Evolutionary conservation across 208 protist genomes (phyloP).

Genomic region (Vickermania ingenoplastis): DNA sequence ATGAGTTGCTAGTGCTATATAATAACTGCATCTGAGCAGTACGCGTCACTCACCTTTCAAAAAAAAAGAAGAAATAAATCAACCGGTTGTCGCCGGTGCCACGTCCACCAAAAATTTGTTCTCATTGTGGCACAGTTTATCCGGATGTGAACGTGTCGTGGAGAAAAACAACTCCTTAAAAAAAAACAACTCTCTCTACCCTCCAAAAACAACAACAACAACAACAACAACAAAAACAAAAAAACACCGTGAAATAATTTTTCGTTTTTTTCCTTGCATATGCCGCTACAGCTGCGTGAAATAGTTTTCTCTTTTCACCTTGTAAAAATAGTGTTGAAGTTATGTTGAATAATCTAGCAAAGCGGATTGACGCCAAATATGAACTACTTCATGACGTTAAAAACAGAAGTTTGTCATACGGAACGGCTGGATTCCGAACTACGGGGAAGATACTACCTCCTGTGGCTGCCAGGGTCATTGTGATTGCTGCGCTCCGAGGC

Average conservation of each 20-base stretch:
- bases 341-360: conserved; percentile 9
- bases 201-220: too few relatives aligned
- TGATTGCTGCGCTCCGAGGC: conserved; percentile 46
- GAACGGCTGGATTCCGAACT: conserved; percentile 75
- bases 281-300: conserved; percentile 2
- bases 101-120: too few relatives aligned
- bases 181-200: too few relatives aligned
- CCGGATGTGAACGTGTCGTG: too few relatives aligned
- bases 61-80: too few relatives aligned
- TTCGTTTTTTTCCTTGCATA: conserved; percentile 1
- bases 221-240: background rate
- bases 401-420: conserved; percentile 30
- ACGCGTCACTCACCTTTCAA: too few relatives aligned
- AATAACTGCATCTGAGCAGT: too few relatives aligned
- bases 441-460: conserved; percentile 28
- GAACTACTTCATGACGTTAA: conserved; percentile 29
- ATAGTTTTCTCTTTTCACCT: background rate
- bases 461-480: conserved; percentile 44
- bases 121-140: too few relatives aligned
- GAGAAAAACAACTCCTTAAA: too few relatives aligned
- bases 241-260: background rate
- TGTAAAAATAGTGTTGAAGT: background rate
- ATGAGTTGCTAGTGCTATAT: too few relatives aligned
- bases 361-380: conserved; percentile 22
- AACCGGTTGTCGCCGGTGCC: too few relatives aligned